A percentile compares a stretch with the other conserved stretches of the same genome.
phyloP scores from a whole-genome alignment of 2,329 filamentous ascomycete genomes.

The Pseudogymnoascus sp. region DNA sequence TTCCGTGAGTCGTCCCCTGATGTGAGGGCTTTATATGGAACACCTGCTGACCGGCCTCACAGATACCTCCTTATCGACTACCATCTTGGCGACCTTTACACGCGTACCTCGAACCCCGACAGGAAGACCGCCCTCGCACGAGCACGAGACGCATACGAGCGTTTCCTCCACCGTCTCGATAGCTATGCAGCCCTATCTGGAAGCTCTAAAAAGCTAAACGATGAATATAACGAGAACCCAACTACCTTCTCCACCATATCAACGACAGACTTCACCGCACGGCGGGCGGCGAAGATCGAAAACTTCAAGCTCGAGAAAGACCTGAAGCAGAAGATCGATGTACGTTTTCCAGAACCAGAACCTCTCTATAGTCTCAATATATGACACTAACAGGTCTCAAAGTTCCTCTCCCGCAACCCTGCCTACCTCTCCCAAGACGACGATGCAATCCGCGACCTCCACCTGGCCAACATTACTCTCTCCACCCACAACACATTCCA shows the following conservation, averaged over 20 bases:
- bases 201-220: slow-evolving; percentile 59
- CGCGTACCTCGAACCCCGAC: slow-evolving; percentile 54
- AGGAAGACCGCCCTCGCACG: slow-evolving; percentile 54
- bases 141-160: slow-evolving; percentile 65
- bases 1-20: slow-evolving; percentile 51
- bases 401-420: slow-evolving; percentile 53
- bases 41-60: slow-evolving; percentile 18
- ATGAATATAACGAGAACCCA: slow-evolving; percentile 63
- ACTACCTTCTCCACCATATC: slow-evolving; percentile 64
- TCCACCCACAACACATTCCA: slow-evolving; percentile 75
- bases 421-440: slow-evolving; percentile 65
- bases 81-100: slow-evolving; percentile 69
- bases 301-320: slow-evolving; percentile 80
- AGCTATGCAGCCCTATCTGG: slow-evolving; percentile 64
- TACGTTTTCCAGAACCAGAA: slow-evolving; percentile 37
- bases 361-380: slow-evolving; percentile 23
- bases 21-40: not conserved
- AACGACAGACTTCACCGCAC: slow-evolving; percentile 53
- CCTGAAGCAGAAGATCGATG: slow-evolving; percentile 73
- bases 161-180: slow-evolving; percentile 68
- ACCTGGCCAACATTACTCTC: slow-evolving; percentile 66
- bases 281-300: slow-evolving; percentile 76
- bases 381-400: slow-evolving; percentile 25
- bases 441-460: slow-evolving; percentile 67
- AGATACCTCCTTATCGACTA: slow-evolving; percentile 71